These are phyloP conservation scores for Jackrogersella multiformis DNA, from an alignment of 495 filamentous ascomycete species.

Conservation along the genomic window DNA sequence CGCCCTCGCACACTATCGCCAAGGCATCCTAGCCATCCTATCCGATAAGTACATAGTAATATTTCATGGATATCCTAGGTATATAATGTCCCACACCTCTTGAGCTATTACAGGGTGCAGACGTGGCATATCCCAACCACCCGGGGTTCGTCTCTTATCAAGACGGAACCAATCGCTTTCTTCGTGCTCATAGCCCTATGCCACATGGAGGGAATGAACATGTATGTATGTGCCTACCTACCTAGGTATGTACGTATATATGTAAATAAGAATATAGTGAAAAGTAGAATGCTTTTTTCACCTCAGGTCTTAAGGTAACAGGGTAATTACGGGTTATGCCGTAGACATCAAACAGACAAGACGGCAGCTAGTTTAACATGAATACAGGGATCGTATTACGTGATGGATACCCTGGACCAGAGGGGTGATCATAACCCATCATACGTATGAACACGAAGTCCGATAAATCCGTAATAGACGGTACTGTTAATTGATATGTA, in stretches of 20 bases:
- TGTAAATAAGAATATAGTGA: no score
- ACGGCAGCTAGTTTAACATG: neutral
- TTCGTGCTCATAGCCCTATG: neutral
- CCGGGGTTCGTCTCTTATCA: neutral
- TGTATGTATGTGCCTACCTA: no score
- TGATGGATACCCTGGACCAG: neutral
- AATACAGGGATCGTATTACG: neutral
- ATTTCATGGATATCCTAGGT: neutral
- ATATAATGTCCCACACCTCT: neutral
- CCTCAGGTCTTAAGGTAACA: no score
- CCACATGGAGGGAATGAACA: neutral
- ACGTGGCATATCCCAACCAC: neutral
- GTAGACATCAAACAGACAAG: neutral
- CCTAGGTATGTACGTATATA: no score
- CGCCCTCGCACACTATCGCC: neutral
- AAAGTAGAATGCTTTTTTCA: no score
- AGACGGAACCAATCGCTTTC: neutral
- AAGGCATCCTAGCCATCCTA: neutral
- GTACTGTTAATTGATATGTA: neutral
- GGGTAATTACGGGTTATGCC: constrained; percentile 8
- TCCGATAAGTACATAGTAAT: neutral
- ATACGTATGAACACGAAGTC: neutral
- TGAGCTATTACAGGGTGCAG: neutral
- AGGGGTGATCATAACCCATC: neutral
- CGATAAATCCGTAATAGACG: constrained; percentile 1